A percentile compares a stretch with the other conserved stretches of the same genome.
Evolutionary conservation across 257 asterid species (phyloP).

Genomic region (Prunella vulgaris): DNA sequence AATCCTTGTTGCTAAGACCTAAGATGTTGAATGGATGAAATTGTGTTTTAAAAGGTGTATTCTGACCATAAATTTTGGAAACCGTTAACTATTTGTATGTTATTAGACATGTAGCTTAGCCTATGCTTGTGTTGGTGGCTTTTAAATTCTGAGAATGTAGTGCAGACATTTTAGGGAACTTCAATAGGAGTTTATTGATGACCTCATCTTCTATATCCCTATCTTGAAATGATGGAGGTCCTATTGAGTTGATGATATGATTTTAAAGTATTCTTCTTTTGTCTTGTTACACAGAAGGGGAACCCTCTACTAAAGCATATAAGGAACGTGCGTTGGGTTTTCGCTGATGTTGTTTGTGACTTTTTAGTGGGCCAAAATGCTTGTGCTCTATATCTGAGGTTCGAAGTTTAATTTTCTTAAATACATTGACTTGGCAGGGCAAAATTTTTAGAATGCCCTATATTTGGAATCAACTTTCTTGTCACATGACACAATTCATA

Average conservation of each 20-base stretch:
- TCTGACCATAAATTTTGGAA: not conserved
- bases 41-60: not conserved
- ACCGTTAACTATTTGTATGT: not conserved
- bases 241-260: not conserved
- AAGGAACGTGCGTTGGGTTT: conserved; percentile 88
- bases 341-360: conserved; percentile 78
- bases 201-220: not conserved
- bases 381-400: conserved; percentile 92
- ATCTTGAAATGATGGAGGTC: not conserved
- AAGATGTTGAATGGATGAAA: not conserved
- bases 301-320: conserved; percentile 93
- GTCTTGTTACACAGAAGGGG: conserved; percentile 68
- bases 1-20: not conserved
- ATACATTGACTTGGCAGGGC: not conserved
- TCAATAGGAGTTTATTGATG: not conserved
- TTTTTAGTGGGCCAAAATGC: conserved; percentile 74
- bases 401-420: conserved; percentile 16
- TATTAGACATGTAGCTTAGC: conserved; percentile 5
- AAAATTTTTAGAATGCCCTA: not conserved
- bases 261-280: conserved; percentile 2
- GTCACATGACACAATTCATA: not conserved
- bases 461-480: not conserved
- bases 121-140: not conserved
- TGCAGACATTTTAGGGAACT: not conserved
- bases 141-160: not conserved